Evolutionary conservation across 495 filamentous ascomycete species (phyloP).

Genomic region (Cudoniella acicularis): DNA sequence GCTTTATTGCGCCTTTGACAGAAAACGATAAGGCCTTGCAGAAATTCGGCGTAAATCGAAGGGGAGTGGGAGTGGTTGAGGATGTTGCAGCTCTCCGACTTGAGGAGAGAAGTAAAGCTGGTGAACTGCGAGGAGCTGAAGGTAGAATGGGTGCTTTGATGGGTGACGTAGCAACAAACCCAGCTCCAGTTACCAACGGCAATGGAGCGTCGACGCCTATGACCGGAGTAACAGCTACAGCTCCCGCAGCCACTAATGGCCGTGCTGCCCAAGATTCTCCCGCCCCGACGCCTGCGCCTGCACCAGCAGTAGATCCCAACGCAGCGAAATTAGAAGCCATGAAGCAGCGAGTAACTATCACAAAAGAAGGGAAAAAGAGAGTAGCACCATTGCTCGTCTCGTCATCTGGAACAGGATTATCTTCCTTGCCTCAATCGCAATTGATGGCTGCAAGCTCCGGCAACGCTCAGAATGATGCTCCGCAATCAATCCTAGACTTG

Average conservation of each 20-base stretch:
- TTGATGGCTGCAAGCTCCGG: constrained; percentile 67
- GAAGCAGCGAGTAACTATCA: constrained; percentile 88
- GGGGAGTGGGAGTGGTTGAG: constrained; percentile 83
- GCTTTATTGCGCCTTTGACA: constrained; percentile 67
- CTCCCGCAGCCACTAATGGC: constrained; percentile 18
- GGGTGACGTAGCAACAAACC: constrained; percentile 60
- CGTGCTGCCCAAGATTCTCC: constrained; percentile 4
- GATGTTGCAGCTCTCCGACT: constrained; percentile 81
- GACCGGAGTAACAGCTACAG: constrained; percentile 10
- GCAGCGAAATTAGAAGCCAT: constrained; percentile 69
- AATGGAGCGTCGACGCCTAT: constrained; percentile 17
- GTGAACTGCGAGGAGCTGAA: constrained; percentile 82
- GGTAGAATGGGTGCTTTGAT: constrained; percentile 96
- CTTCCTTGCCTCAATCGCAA: constrained; percentile 81
- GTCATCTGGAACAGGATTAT: constrained; percentile 73
- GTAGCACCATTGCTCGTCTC: constrained; percentile 91
- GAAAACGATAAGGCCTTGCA: constrained; percentile 90
- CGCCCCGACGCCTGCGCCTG: not conserved
- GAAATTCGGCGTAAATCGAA: constrained; percentile 84
- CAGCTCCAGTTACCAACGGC: constrained; percentile 17
- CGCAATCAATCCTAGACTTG: constrained; percentile 83
- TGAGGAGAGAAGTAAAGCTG: constrained; percentile 88
- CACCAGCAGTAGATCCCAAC: constrained; percentile 43
- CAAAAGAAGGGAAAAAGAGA: constrained; percentile 95
- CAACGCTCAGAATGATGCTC: constrained; percentile 63